Conservation (phyloP, 192 early-diverging fungal genomes). For the Piromyces sp. region DNA sequence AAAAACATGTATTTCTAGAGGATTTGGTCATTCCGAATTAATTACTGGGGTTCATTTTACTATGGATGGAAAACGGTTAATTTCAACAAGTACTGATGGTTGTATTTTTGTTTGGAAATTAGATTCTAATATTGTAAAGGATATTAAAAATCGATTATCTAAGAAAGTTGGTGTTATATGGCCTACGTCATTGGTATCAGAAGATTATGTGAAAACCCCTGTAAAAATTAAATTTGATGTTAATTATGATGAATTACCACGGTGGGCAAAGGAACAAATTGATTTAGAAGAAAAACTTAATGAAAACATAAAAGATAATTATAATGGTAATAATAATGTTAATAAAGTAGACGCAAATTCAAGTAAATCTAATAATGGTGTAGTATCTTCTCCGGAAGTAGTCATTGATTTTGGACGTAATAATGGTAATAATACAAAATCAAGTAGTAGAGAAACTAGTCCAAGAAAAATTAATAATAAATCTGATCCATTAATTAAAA, state of each 20-base stretch:
- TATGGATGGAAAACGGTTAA: conserved; percentile 22
- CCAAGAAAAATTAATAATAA: neutral
- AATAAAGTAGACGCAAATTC: neutral
- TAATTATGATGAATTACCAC: neutral
- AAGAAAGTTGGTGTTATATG: neutral
- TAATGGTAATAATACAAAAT: too few relatives aligned
- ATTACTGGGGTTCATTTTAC: conserved; percentile 52
- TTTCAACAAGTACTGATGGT: conserved; percentile 56
- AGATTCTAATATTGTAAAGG: neutral
- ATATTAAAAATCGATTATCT: neutral
- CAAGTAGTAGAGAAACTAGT: neutral
- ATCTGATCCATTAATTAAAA: neutral
- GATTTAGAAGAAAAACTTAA: neutral
- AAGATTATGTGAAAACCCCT: neutral
- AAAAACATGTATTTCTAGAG: conserved; percentile 36
- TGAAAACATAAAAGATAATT: neutral
- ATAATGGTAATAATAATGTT: neutral
- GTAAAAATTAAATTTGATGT: neutral
- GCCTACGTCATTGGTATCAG: neutral
- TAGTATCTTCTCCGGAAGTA: too few relatives aligned
- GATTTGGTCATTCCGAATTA: conserved; percentile 51
- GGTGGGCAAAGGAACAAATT: neutral
- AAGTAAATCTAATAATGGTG: too few relatives aligned
- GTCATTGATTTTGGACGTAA: too few relatives aligned
- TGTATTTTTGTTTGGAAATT: conserved; percentile 61